Evolutionary conservation across 2,329 filamentous ascomycete genomes (phyloP).

Genomic region (Microsporum audouinii): DNA sequence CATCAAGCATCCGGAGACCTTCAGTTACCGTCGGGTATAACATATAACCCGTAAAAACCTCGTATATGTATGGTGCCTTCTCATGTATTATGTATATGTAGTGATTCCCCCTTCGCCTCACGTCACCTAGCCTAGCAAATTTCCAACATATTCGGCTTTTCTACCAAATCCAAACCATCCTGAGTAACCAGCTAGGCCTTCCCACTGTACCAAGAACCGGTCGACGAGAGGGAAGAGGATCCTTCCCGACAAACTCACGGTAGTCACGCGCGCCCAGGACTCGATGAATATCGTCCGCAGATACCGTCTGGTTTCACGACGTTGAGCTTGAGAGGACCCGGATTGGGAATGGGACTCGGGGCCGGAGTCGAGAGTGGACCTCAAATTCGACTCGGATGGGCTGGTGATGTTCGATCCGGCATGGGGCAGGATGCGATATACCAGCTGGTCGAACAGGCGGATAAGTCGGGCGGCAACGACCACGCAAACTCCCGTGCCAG

Average conservation of each 20-base stretch:
- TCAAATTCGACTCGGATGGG: slow-evolving; percentile 7
- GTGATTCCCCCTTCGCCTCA: neutral
- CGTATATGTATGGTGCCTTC: slow-evolving; percentile 2
- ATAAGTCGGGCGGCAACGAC: slow-evolving; percentile 47
- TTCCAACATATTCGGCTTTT: slow-evolving; percentile 30
- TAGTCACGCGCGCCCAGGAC: slow-evolving; percentile 77
- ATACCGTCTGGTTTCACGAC: slow-evolving; percentile 18
- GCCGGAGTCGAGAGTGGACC: slow-evolving; percentile 1
- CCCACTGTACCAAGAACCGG: slow-evolving; percentile 73
- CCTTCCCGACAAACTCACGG: slow-evolving; percentile 72
- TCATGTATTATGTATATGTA: slow-evolving; percentile 3
- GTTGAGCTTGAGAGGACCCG: slow-evolving; percentile 14
- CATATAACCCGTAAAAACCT: neutral
- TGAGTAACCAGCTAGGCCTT: slow-evolving; percentile 43
- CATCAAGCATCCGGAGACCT: neutral
- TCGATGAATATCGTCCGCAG: slow-evolving; percentile 79
- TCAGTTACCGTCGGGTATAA: slow-evolving; percentile 1
- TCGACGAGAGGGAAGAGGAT: slow-evolving; percentile 63
- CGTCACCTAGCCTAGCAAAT: slow-evolving; percentile 24
- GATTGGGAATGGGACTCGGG: slow-evolving; percentile 11
- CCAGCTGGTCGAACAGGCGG: slow-evolving; percentile 37
- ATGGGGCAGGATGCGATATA: slow-evolving; percentile 9
- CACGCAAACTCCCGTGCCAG: slow-evolving; percentile 74
- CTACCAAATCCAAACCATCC: slow-evolving; percentile 29
- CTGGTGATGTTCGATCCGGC: slow-evolving; percentile 6